Conservation (phyloP, 2,329 filamentous ascomycete species). For the Pezicula neosporulosa region DNA sequence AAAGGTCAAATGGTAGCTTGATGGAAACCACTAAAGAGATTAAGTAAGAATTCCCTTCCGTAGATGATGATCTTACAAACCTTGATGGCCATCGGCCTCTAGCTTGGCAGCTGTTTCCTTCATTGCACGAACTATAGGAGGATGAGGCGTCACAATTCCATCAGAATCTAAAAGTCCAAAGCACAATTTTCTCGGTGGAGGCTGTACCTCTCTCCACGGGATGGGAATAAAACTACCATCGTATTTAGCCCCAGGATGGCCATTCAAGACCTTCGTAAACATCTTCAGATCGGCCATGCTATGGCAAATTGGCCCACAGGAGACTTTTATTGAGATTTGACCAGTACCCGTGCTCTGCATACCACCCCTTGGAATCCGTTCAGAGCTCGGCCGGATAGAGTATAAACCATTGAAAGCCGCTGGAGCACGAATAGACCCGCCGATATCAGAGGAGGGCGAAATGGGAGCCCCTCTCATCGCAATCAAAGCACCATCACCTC, state of each 20-base stretch:
- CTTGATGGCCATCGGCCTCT: slow-evolving; percentile 45
- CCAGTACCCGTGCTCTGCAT: slow-evolving; percentile 43
- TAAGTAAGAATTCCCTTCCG: slow-evolving; percentile 3
- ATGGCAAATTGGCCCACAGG: slow-evolving; percentile 44
- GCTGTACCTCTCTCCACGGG: slow-evolving; percentile 17
- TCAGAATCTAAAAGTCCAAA: slow-evolving; percentile 41
- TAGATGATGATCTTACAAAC: neutral
- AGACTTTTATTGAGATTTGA: slow-evolving; percentile 45
- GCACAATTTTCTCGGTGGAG: slow-evolving; percentile 7
- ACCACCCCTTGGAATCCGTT: slow-evolving; percentile 32
- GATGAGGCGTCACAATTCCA: slow-evolving; percentile 50
- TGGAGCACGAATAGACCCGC: slow-evolving; percentile 29
- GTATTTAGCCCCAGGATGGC: slow-evolving; percentile 44
- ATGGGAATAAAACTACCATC: slow-evolving; percentile 25
- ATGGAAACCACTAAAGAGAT: slow-evolving; percentile 2
- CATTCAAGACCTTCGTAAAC: slow-evolving; percentile 47
- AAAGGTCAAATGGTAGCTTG: too few relatives aligned
- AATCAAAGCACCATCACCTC: slow-evolving; percentile 37
- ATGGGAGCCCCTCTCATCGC: slow-evolving; percentile 28
- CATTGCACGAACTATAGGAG: slow-evolving; percentile 46
- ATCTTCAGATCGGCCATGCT: slow-evolving; percentile 43
- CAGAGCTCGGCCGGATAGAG: slow-evolving; percentile 26
- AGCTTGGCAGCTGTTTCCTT: slow-evolving; percentile 34
- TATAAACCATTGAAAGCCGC: slow-evolving; percentile 28
- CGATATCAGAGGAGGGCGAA: slow-evolving; percentile 19